Evolutionary conservation across 306 rosid species (phyloP).

Genomic region (Medicago lupulina): DNA sequence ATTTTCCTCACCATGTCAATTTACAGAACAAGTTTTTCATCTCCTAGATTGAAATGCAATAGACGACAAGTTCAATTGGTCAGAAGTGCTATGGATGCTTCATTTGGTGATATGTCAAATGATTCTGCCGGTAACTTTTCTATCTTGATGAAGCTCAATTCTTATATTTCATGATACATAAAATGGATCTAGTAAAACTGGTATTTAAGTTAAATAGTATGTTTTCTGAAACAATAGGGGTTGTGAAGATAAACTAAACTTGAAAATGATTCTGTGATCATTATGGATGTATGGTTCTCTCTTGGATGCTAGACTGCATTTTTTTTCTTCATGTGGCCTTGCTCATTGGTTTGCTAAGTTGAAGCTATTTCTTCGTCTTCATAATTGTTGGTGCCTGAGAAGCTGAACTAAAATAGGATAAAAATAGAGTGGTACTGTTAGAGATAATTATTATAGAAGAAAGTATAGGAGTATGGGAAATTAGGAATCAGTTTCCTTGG

Average conservation of each 20-base stretch:
- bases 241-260: slow-evolving; percentile 12
- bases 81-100: slow-evolving; percentile 85
- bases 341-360: slow-evolving; percentile 35
- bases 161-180: slow-evolving; percentile 6
- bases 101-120: slow-evolving; percentile 69
- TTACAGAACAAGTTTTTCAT: slow-evolving; percentile 41
- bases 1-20: slow-evolving; percentile 2
- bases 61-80: slow-evolving; percentile 46
- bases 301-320: slow-evolving; percentile 21
- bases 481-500: too few species aligned
- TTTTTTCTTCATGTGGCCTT: slow-evolving; percentile 25
- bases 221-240: slow-evolving; percentile 6
- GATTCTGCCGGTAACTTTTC: slow-evolving; percentile 68
- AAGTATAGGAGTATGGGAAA: too few species aligned
- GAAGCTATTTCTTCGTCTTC: slow-evolving; percentile 30
- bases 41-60: slow-evolving; percentile 45
- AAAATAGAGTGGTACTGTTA: background rate
- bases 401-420: slow-evolving; percentile 3
- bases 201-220: background rate
- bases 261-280: slow-evolving; percentile 3
- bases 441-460: too few species aligned
- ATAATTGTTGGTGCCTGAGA: slow-evolving; percentile 22
- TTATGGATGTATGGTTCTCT: slow-evolving; percentile 13
- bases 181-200: slow-evolving; percentile 25
- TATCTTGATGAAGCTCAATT: slow-evolving; percentile 24